phyloP scores from a whole-genome alignment of 2,329 filamentous ascomycete species.

The Sclerotinia trifoliorum region DNA sequence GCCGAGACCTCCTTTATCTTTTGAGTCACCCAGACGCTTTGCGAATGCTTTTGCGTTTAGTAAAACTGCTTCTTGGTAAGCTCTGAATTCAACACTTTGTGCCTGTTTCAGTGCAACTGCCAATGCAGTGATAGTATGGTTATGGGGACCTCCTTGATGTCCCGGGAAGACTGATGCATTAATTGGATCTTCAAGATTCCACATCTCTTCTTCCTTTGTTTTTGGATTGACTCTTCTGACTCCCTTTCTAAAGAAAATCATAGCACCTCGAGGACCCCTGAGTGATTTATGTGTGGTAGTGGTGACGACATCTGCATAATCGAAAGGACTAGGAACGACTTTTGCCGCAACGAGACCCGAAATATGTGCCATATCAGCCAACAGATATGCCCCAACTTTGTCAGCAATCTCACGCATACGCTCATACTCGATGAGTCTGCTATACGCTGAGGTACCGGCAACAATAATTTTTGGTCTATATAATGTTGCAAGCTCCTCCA shows the following conservation, averaged over 20 bases:
- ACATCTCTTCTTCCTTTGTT: slow-evolving; percentile 80
- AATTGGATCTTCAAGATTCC: slow-evolving; percentile 90
- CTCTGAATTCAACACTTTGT: slow-evolving; percentile 82
- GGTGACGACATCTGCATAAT: slow-evolving; percentile 88
- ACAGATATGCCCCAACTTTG: slow-evolving; percentile 86
- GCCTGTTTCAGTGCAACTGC: slow-evolving; percentile 94
- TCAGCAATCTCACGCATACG: slow-evolving; percentile 88
- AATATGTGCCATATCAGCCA: slow-evolving; percentile 97
- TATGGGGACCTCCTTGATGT: slow-evolving; percentile 96
- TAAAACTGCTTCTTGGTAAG: slow-evolving; percentile 88
- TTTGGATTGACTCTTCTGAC: slow-evolving; percentile 80
- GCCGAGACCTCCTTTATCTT: slow-evolving; percentile 73
- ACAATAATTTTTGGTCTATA: slow-evolving; percentile 97
- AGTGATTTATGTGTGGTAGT: slow-evolving; percentile 98
- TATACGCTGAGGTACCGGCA: slow-evolving; percentile 93
- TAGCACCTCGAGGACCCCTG: slow-evolving; percentile 88
- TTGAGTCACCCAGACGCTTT: slow-evolving; percentile 56
- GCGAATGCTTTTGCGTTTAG: slow-evolving; percentile 89
- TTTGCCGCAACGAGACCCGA: slow-evolving; percentile 91
- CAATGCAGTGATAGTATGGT: slow-evolving; percentile 96
- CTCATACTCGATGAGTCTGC: slow-evolving; percentile 91
- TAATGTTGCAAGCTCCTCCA: slow-evolving; percentile 81
- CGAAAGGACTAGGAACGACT: slow-evolving; percentile 86
- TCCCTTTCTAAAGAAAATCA: slow-evolving; percentile 98
- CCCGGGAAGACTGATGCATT: slow-evolving; percentile 97